Conservation (phyloP, 257 asterid genomes). For the Euphrasia confusa region DNA sequence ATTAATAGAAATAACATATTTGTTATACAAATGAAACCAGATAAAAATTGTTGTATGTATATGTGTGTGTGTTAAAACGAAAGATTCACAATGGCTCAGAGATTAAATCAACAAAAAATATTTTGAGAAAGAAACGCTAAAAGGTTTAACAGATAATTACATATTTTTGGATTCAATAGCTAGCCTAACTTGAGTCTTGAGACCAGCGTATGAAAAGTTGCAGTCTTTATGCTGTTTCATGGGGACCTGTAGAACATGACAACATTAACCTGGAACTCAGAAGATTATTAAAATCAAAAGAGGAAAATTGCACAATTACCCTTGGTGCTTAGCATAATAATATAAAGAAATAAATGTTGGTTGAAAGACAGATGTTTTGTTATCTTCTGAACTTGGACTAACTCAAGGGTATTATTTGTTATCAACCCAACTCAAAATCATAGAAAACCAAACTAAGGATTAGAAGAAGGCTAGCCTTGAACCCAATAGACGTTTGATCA, state of each 20-base stretch:
- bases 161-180: conserved; percentile 84
- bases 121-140: conserved; percentile 5
- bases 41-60: background rate
- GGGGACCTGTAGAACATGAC: conserved; percentile 60
- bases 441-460: conserved; percentile 10
- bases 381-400: background rate
- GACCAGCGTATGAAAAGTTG: conserved; percentile 97
- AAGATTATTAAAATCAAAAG: background rate
- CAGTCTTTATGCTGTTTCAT: conserved; percentile 97
- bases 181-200: conserved; percentile 96
- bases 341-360: background rate
- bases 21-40: conserved; percentile 12
- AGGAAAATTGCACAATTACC: background rate
- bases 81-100: conserved; percentile 4
- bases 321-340: background rate
- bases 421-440: background rate
- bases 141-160: conserved; percentile 35
- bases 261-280: conserved; percentile 20
- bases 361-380: background rate
- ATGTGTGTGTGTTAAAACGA: background rate
- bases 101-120: conserved; percentile 7
- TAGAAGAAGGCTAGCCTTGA: conserved; percentile 50
- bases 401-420: background rate
- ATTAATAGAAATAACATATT: conserved; percentile 1
- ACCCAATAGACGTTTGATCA: conserved; percentile 56